These are phyloP conservation scores for Vigna trinervia DNA, from an alignment of 306 rosid genomes.

Conservation along the genomic window DNA sequence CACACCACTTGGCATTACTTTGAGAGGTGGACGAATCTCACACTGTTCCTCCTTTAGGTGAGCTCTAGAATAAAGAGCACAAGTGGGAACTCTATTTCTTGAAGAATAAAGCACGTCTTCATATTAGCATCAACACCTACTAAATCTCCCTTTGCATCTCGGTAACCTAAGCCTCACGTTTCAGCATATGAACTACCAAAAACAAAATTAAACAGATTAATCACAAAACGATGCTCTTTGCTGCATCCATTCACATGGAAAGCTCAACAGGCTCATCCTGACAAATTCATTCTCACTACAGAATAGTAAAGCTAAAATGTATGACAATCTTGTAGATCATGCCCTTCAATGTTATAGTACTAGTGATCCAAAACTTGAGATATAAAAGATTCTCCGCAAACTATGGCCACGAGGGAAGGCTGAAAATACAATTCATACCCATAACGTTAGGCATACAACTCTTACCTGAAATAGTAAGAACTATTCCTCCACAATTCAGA, in stretches of 20 bases:
- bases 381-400: constrained; percentile 23
- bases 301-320: constrained; percentile 27
- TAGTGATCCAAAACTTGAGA: constrained; percentile 10
- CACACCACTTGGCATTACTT: constrained; percentile 34
- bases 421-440: constrained; percentile 30
- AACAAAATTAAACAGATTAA: constrained; percentile 25
- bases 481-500: constrained; percentile 40
- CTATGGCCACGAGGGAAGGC: background rate
- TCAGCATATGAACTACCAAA: constrained; percentile 27
- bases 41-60: constrained; percentile 30
- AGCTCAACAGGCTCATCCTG: constrained; percentile 9
- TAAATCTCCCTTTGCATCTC: constrained; percentile 24
- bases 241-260: constrained; percentile 24
- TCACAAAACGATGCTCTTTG: constrained; percentile 5
- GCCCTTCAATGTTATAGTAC: constrained; percentile 24
- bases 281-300: constrained; percentile 22
- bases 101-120: constrained; percentile 11
- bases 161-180: constrained; percentile 23
- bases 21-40: constrained; percentile 31
- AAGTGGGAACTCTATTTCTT: constrained; percentile 27
- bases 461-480: constrained; percentile 43
- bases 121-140: constrained; percentile 25
- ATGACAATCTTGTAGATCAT: constrained; percentile 13
- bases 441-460: constrained; percentile 14
- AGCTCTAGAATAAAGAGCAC: constrained; percentile 11